phyloP scores from a whole-genome alignment of 163 green algal genomes.

The Scenedesmus sp. region DNA sequence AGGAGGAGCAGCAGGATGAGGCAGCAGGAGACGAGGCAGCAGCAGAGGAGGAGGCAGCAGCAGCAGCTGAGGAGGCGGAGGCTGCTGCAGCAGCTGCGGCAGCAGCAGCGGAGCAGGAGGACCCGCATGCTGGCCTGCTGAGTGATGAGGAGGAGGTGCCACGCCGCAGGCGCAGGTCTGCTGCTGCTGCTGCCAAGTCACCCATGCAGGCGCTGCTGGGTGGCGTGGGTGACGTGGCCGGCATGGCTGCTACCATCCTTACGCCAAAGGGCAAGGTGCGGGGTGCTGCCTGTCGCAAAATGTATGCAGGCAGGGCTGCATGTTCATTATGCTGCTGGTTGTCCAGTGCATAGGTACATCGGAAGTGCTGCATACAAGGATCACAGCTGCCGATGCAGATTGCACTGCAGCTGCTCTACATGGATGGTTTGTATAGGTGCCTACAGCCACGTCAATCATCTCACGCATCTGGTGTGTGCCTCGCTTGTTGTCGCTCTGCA shows the following conservation, averaged over 20 bases:
- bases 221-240: background rate
- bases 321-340: background rate
- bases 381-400: background rate
- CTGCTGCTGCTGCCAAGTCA: background rate
- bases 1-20: background rate
- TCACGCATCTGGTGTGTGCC: background rate
- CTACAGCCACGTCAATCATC: background rate
- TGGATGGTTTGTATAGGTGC: background rate
- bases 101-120: background rate
- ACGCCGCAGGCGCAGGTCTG: background rate
- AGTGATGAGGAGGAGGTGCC: conserved; percentile 5
- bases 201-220: background rate
- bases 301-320: background rate
- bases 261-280: background rate
- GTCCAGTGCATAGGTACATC: background rate
- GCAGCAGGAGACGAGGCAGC: background rate
- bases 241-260: background rate
- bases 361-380: background rate
- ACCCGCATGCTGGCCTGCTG: background rate
- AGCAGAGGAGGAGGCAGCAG: background rate
- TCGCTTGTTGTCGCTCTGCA: background rate
- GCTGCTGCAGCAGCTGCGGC: background rate
- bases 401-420: background rate
- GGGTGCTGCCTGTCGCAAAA: background rate
- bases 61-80: background rate